These are phyloP conservation scores for Sarocladium strictum DNA, from an alignment of 2,329 filamentous ascomycete species.

Conservation along the genomic window DNA sequence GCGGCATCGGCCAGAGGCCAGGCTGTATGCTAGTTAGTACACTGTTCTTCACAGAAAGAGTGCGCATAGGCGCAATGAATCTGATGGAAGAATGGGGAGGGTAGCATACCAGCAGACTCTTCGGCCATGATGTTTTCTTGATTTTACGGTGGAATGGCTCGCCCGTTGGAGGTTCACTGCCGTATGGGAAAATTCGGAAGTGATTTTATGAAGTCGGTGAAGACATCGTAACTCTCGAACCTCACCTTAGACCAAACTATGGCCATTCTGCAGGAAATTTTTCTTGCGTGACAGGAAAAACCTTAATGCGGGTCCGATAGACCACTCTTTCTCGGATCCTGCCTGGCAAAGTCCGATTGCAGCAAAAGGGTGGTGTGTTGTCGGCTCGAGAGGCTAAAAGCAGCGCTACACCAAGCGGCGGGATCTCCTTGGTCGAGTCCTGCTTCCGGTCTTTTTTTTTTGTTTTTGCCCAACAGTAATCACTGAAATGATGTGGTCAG, in stretches of 20 bases:
- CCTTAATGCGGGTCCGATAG: background rate
- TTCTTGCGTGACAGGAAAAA: background rate
- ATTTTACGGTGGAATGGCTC: conserved; percentile 17
- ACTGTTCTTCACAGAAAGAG: conserved; percentile 14
- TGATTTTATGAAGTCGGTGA: conserved; percentile 12
- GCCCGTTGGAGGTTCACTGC: conserved; percentile 51
- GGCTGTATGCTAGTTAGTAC: conserved; percentile 32
- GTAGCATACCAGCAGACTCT: conserved; percentile 19
- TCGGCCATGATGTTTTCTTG: conserved; percentile 18
- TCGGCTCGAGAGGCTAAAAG: background rate
- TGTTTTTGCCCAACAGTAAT: too few relatives aligned
- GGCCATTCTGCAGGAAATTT: background rate
- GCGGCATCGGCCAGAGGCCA: conserved; percentile 69
- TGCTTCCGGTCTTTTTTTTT: too few relatives aligned
- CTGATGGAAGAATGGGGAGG: background rate
- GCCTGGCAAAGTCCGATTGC: background rate
- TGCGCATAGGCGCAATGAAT: background rate
- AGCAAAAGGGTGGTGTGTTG: background rate
- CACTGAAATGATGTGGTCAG: background rate
- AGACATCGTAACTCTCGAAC: background rate
- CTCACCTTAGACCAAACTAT: background rate
- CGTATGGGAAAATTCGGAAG: conserved; percentile 21
- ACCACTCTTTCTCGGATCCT: background rate
- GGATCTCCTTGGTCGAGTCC: background rate
- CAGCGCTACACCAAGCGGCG: background rate